These are phyloP conservation scores for Alternaria sp. DNA, from an alignment of 2,329 filamentous ascomycete species.

Conservation along the genomic window DNA sequence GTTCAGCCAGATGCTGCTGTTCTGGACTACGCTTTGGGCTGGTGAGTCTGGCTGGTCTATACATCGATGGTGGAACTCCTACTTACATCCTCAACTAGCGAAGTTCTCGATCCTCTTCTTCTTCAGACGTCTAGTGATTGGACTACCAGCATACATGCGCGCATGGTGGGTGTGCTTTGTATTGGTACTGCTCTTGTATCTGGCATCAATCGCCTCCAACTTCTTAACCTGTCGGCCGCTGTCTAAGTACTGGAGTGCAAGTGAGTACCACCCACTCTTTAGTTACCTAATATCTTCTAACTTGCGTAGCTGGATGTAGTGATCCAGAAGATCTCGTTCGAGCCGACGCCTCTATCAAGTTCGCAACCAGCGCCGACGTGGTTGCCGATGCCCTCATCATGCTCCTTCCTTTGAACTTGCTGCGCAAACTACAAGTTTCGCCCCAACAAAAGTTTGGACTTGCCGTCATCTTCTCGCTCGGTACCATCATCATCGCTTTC, in stretches of 20 bases:
- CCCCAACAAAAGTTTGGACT: background rate
- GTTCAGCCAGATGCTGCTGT: conserved; percentile 13
- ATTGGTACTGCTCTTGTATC: conserved; percentile 4
- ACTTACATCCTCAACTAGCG: background rate
- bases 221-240: conserved; percentile 7
- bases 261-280: background rate
- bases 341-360: background rate
- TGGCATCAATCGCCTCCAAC: conserved; percentile 10
- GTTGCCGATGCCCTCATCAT: background rate
- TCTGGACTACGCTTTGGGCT: conserved; percentile 11
- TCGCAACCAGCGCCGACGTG: background rate
- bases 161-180: background rate
- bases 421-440: background rate
- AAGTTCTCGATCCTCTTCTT: background rate
- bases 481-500: background rate
- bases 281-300: background rate
- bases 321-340: background rate
- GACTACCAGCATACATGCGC: background rate
- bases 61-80: too few relatives aligned
- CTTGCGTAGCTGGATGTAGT: background rate
- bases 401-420: background rate
- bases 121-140: background rate
- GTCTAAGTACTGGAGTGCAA: background rate
- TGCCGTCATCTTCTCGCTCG: background rate
- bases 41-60: background rate